Evolutionary conservation across 1,139 yeast species (phyloP), one percentile per base, ranked within the genome.

Genomic region (Pichia sp.): DNA sequence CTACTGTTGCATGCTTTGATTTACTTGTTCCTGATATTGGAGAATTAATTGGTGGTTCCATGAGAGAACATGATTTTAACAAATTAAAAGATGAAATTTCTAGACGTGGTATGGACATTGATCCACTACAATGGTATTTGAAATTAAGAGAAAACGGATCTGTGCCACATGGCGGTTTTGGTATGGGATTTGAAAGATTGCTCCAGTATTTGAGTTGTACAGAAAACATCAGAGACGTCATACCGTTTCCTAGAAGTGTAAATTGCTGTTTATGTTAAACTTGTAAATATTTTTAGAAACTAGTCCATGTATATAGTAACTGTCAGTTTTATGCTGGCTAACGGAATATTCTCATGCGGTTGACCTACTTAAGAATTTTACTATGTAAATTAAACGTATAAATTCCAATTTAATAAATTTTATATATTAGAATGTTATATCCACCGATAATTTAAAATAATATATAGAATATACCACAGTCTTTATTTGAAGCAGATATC

Each of bases 161-260:
- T 6, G 82, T 82, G 31, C 96, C 97, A 0, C 97, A 90, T 61
- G 98, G 98, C 38, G 99, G 99, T 0, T 94, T 85, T 64, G 99
- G 99, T 0, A 70, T 94, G 71, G 99, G 99, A 0, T 80, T 90
- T 56, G 98, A 94, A 61, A 69, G 99, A 50, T 65, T 92, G 35
- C 64, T 94, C 20, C 79, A 85, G 39, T 90, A 82, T 55, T 67
- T 87, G 44, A 92, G 83, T 3, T 64, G 72, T 30, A 71, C 76
- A 40, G 95, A 86, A 37, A 87, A 86, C 58, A 76, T 94, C 39
- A 74, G 86, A 55, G 99, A 94, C 56, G 85, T 87, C 3, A 80
- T 87, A 32, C 87, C 96, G 1, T 90, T 92, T 62, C 92, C 96
- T 3, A 68, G 87, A 55, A 69, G 77, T 57, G 70, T 67, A 8